Base-by-base conservation (phyloP, 225 moss, liverwort and hornwort genomes). In the Anthoceros angustus region DNA sequence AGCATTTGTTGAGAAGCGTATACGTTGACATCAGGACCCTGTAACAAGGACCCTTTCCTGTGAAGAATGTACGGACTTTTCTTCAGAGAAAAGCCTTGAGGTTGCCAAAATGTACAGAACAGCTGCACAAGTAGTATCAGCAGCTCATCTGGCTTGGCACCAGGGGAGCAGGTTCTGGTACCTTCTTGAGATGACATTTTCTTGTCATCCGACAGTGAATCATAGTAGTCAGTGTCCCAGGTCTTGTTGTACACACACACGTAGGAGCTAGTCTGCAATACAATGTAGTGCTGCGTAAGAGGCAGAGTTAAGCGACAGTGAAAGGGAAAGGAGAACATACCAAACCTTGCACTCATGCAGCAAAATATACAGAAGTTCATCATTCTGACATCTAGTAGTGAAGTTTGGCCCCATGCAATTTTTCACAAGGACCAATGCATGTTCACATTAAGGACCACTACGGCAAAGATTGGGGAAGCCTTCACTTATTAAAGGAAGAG, bases 31-130 rank as follows among this genome's bases (percentile, higher is more conserved):
- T 7, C 7, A 55, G 55, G 55, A 55, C 55, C 55, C n/a, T 55
- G 14, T 55, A 55, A 55, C 55, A 55, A 55, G 55, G 55, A 55
- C 55, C 55, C 8, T 55, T 23, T 55, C 55, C 55, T 55, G 55
- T 55, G 55, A 55, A 18, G n/a, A 55, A 23, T 32, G 32, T 32
- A 32, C 32, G 32, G 32, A 32, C 32, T 32, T 32, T 32, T 32
- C 32, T 32, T 32, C 32, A 32, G 32, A 32, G 2, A 32, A 32
- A 32, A 32, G 32, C 32, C 32, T 32, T 32, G 32, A 1, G 32
- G 32, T 32, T 32, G 32, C 32, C 32, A 32, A 32, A 32, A 1
- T 32, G 32, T 32, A 4, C 4, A 4, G 32, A 32, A 32, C 32
- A 32, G 32, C 32, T 32, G 32, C 4, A 32, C 32, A 32, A 4